Evolutionary conservation across 129 eudicot genomes (phyloP).

Genomic region (Flaveria robusta): DNA sequence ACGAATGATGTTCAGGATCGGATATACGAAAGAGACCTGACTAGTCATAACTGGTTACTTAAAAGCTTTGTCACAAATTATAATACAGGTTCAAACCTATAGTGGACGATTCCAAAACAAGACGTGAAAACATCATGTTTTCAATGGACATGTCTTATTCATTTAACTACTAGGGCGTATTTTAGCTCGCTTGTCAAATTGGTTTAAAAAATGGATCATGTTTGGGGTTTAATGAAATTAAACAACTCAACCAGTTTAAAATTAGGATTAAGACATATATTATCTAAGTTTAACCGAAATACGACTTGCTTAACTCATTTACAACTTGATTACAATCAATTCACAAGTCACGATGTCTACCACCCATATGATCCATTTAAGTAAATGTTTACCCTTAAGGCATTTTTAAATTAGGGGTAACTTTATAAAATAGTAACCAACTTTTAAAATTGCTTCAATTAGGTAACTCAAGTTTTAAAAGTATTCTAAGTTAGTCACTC

Average conservation of each 20-base stretch:
- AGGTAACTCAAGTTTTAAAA: too few relatives aligned
- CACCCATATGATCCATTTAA: neutral
- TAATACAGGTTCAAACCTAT: neutral
- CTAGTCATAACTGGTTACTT: neutral
- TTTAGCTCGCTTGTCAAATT: neutral
- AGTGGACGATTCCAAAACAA: too few relatives aligned
- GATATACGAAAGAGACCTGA: neutral
- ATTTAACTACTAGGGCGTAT: neutral
- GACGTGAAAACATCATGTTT: too few relatives aligned
- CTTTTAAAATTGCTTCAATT: too few relatives aligned
- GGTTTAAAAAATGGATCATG: neutral
- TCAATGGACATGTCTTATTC: too few relatives aligned
- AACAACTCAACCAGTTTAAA: neutral
- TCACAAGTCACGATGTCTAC: neutral
- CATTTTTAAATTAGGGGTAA: neutral
- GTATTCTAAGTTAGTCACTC: too few relatives aligned
- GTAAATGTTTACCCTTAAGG: neutral
- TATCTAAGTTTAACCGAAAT: neutral
- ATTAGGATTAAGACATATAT: neutral
- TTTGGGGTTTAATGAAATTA: neutral
- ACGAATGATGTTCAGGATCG: too few relatives aligned
- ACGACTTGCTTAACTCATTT: neutral
- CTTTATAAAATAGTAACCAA: too few relatives aligned
- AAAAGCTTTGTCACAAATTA: neutral
- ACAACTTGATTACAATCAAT: neutral